These are phyloP conservation scores for Phoma sp. DNA, from an alignment of 2,329 filamentous ascomycete genomes.

Conservation along the genomic window DNA sequence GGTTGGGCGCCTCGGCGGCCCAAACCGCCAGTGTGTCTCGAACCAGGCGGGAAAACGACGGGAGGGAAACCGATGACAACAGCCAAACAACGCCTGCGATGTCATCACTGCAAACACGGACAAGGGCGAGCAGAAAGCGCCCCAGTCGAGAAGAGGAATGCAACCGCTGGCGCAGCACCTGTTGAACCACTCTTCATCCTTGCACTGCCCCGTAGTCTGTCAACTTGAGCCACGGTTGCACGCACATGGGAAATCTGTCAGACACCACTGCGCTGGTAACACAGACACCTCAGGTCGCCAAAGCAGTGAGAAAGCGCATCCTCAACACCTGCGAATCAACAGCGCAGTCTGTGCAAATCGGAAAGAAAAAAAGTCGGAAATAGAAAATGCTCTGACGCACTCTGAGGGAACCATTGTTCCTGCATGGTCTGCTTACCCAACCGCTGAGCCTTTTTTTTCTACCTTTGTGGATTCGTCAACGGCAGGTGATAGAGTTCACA, in stretches of 20 bases:
- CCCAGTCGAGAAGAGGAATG: constrained; percentile 24
- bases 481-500: constrained; percentile 16
- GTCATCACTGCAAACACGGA: constrained; percentile 29
- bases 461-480: constrained; percentile 3
- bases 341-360: constrained; percentile 6
- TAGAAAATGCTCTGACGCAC: background rate
- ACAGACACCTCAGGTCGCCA: constrained; percentile 20
- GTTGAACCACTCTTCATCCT: constrained; percentile 22
- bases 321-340: constrained; percentile 10
- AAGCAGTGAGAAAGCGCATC: constrained; percentile 10
- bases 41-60: constrained; percentile 17
- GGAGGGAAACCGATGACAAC: constrained; percentile 20
- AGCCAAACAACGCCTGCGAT: constrained; percentile 24
- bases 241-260: constrained; percentile 28
- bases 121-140: constrained; percentile 25
- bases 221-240: constrained; percentile 33
- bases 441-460: constrained; percentile 18
- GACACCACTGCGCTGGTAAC: constrained; percentile 27
- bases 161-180: constrained; percentile 18
- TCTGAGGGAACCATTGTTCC: constrained; percentile 27
- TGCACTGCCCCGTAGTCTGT: constrained; percentile 33
- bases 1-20: constrained; percentile 1
- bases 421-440: constrained; percentile 30
- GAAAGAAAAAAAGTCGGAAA: background rate
- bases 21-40: constrained; percentile 9